phyloP scores from a whole-genome alignment of 148 eudicot genomes.

The Spergularia marina region DNA sequence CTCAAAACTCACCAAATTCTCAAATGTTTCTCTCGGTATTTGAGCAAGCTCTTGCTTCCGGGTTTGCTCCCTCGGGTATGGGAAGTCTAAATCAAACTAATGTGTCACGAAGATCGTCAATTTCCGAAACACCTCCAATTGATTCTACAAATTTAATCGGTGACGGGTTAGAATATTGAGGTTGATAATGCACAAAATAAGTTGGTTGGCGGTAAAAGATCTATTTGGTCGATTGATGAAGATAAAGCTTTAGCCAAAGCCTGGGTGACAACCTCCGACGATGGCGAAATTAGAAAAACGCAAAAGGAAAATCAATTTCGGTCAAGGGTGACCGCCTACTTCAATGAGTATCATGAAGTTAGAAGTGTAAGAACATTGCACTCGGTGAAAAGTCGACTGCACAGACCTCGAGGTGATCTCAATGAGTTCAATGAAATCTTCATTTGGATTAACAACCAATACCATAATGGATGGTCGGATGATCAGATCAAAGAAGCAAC shows the following conservation, averaged over 20 bases:
- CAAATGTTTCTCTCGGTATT: not conserved
- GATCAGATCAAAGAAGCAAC: constrained; percentile 4
- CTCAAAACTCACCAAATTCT: not conserved
- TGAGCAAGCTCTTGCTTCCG: too few relatives aligned
- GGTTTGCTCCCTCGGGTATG: too few relatives aligned
- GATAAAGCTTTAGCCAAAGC: not conserved
- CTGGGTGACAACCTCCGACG: not conserved
- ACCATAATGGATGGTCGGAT: constrained; percentile 13
- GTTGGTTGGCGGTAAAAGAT: not conserved
- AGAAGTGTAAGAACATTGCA: not conserved
- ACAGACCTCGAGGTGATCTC: not conserved
- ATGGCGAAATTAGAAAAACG: too few relatives aligned
- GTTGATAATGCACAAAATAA: not conserved
- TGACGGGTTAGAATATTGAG: too few relatives aligned
- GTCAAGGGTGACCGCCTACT: not conserved
- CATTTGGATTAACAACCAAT: not conserved
- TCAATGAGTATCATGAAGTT: not conserved
- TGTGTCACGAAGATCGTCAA: too few relatives aligned
- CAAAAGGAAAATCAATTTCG: too few relatives aligned
- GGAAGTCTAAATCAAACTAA: too few relatives aligned
- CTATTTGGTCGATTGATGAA: not conserved
- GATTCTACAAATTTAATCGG: too few relatives aligned
- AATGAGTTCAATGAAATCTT: not conserved
- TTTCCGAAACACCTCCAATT: too few relatives aligned
- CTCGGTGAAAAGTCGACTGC: too few relatives aligned